A percentile compares a stretch with the other conserved stretches of the same genome.
phyloP scores from a whole-genome alignment of 1,284 basidiomycete genomes.

The Mycena citricolor region DNA sequence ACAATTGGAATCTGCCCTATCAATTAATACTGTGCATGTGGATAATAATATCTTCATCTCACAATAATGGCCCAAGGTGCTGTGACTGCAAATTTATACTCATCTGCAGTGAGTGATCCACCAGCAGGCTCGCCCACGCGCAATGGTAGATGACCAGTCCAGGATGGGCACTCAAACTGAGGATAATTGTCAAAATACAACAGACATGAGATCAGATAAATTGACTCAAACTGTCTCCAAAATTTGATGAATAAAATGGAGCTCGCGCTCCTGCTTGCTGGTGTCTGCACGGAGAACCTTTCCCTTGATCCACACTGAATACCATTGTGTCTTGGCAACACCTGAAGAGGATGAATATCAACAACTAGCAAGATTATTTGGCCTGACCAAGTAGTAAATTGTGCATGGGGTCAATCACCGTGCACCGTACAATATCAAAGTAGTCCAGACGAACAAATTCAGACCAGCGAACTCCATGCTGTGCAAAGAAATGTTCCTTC shows the following conservation, averaged over 20 bases:
- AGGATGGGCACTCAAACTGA: conserved; percentile 32
- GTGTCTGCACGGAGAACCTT: conserved; percentile 26
- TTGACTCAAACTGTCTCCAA: conserved; percentile 23
- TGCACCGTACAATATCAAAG: conserved; percentile 30
- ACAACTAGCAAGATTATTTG: neutral
- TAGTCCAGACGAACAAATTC: conserved; percentile 33
- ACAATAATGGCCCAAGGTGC: conserved; percentile 29
- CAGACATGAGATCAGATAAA: neutral
- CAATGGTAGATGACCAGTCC: conserved; percentile 30
- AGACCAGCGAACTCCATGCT: conserved; percentile 28
- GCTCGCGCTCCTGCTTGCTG: conserved; percentile 24
- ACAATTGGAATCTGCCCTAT: conserved; percentile 22
- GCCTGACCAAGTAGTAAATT: conserved; percentile 32
- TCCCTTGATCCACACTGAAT: conserved; percentile 28
- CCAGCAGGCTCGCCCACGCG: conserved; percentile 35
- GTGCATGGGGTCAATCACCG: conserved; percentile 36
- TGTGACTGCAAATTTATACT: conserved; percentile 29
- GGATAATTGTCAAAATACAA: neutral
- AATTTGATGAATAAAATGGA: conserved; percentile 28
- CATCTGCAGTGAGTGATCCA: conserved; percentile 33
- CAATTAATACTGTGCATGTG: neutral
- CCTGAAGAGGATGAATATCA: conserved; percentile 17
- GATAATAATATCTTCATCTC: neutral
- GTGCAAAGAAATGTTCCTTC: conserved; percentile 23
- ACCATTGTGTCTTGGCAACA: conserved; percentile 33